phyloP scores from a whole-genome alignment of 129 eudicot genomes.

The Tagetes patula region DNA sequence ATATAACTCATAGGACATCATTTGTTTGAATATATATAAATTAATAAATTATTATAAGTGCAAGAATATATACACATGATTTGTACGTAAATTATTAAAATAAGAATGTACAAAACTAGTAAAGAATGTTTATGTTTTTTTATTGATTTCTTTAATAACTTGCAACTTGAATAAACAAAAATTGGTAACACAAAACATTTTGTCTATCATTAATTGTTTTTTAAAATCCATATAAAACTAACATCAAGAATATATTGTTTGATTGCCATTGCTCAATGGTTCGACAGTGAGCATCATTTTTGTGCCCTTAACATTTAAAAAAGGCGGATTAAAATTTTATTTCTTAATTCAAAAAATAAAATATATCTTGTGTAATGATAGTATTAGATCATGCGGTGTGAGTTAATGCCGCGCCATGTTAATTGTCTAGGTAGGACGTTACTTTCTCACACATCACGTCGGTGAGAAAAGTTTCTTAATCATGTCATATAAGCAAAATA shows the following conservation, averaged over 20 bases:
- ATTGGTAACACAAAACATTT: neutral
- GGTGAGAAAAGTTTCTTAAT: no score
- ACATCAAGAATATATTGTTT: conserved; percentile 22
- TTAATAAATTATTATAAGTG: neutral
- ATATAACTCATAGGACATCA: neutral
- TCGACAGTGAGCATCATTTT: conserved; percentile 24
- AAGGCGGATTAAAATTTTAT: neutral
- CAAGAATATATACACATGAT: conserved; percentile 5
- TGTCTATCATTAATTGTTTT: neutral
- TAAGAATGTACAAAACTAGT: neutral
- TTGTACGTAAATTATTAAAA: neutral
- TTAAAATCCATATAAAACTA: neutral
- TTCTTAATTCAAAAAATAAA: neutral
- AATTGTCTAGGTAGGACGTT: no score
- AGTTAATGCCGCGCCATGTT: no score
- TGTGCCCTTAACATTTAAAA: neutral
- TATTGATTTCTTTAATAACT: neutral
- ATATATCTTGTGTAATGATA: no score
- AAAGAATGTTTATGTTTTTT: neutral
- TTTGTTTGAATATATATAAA: neutral
- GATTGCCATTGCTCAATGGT: conserved; percentile 1
- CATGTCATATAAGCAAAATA: no score
- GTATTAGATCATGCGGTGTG: no score
- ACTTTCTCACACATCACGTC: no score
- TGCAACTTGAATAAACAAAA: neutral